phyloP scores from a whole-genome alignment of 1,284 basidiomycete species.

The Vanrija sp. region DNA sequence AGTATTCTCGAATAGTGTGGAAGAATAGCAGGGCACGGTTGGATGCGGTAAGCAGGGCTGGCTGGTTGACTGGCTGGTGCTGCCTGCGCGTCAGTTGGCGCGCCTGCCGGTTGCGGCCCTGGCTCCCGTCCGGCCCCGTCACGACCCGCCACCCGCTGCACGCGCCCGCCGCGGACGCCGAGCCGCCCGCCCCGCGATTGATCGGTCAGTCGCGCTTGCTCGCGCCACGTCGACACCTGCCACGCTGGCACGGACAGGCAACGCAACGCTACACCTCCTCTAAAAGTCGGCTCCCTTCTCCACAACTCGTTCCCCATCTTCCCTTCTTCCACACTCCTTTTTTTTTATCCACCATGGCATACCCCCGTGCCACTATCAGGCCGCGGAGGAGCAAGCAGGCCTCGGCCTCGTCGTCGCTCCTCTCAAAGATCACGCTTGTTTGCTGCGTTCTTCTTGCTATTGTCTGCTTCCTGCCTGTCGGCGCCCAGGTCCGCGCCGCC shows the following conservation, averaged over 20 bases:
- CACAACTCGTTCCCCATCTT: background rate
- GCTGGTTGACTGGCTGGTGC: background rate
- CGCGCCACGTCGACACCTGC: background rate
- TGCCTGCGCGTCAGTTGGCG: background rate
- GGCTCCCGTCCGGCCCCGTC: too few species aligned
- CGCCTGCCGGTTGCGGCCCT: too few species aligned
- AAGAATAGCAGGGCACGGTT: background rate
- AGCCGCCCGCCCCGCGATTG: background rate
- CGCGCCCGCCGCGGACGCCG: too few species aligned
- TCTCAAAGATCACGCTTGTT: conserved; percentile 44
- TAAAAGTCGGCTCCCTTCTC: background rate
- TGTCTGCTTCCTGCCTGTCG: conserved; percentile 46
- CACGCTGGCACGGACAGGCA: background rate
- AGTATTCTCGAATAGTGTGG: too few species aligned
- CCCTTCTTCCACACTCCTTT: conserved; percentile 1
- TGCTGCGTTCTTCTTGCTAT: conserved; percentile 47
- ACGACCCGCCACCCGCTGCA: too few species aligned
- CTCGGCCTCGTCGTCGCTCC: conserved; percentile 18
- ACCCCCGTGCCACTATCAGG: conserved; percentile 15
- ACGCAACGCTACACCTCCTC: background rate
- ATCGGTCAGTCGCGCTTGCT: background rate
- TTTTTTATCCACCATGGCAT: conserved; percentile 10
- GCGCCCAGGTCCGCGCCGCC: conserved; percentile 34
- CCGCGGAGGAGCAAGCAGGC: conserved; percentile 5
- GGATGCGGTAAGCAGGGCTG: background rate